A percentile compares a stretch with the other conserved stretches of the same genome.
Conservation (phyloP, 192 early-diverging fungal genomes). For the Rhizophagus prolifer region DNA sequence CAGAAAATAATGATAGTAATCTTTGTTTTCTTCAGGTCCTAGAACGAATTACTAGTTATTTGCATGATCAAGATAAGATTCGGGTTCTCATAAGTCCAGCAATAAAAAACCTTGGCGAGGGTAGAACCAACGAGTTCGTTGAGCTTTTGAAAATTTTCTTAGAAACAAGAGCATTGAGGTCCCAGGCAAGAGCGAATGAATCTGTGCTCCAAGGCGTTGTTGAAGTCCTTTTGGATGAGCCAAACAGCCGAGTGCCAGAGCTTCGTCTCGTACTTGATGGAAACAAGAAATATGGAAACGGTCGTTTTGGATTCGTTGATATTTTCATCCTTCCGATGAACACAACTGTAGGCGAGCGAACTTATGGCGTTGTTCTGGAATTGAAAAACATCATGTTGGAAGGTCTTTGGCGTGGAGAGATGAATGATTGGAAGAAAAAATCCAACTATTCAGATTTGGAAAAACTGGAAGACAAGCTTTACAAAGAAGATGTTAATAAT, state of each 20-base stretch:
- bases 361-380: slow-evolving; percentile 32
- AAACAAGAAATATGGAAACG: slow-evolving; percentile 30
- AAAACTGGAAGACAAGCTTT: slow-evolving; percentile 25
- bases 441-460: slow-evolving; percentile 27
- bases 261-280: slow-evolving; percentile 38
- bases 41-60: slow-evolving; percentile 31
- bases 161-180: slow-evolving; percentile 30
- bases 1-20: slow-evolving; percentile 23
- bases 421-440: slow-evolving; percentile 8
- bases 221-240: slow-evolving; percentile 34
- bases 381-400: slow-evolving; percentile 36
- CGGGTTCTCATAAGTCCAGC: slow-evolving; percentile 33
- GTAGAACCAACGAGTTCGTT: slow-evolving; percentile 30
- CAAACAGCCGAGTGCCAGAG: slow-evolving; percentile 31
- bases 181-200: slow-evolving; percentile 29
- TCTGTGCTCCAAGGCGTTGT: slow-evolving; percentile 34
- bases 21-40: slow-evolving; percentile 32
- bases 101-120: slow-evolving; percentile 12
- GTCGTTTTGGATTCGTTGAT: slow-evolving; percentile 33
- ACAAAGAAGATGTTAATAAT: slow-evolving; percentile 19
- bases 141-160: slow-evolving; percentile 34
- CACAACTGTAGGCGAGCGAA: background rate
- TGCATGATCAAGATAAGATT: slow-evolving; percentile 35
- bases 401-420: slow-evolving; percentile 30
- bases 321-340: slow-evolving; percentile 29